Evolutionary conservation across 352 stramenopile genomes (phyloP), one percentile per base, ranked within the genome.

Genomic region (Pythium guiyangense): DNA sequence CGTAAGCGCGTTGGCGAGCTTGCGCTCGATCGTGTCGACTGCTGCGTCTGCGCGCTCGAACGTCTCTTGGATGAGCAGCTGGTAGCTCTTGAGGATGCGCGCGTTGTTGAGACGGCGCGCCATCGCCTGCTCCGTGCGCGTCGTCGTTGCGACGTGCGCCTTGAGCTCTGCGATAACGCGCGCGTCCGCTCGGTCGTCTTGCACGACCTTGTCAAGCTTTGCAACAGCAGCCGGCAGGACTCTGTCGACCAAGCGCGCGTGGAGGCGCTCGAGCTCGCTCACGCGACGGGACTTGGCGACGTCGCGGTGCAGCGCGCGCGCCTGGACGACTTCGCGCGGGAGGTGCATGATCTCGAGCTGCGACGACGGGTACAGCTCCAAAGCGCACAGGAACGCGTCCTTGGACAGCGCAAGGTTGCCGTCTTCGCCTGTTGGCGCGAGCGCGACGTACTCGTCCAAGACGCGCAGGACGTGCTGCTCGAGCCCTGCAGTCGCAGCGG

Each of bases 311-410:
- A 68, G 57, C 4, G 73, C 61, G 26, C 73, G 73, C 18, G 62
- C 69, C 31, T 70, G 69, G 5, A 77, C 67, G 25, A 72, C 62
- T 14, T 79, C 53, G 39, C 64, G 64, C 20, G 77, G 73, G 17
- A 87, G 66, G 49, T 76, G 67, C 27, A 87, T 52, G 42, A 87
- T 64, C 34, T 83, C 66, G 54, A 87, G 56, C 52, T 80, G 62
- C n/a, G 73, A 75, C 62, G 72, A 78, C 10, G 74, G 62, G 51
- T 77, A 77, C n/a, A 87, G 67, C 54, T 87, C 77, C 12, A 87
- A 44, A 15, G 74, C 77, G 37, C 53, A 47, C 43, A 85, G 57
- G 37, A 84, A 87, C 27, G 63, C 61, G 48, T 66, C 57, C 26
- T 77, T 73, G 26, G 75, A 59, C 22, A 61, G 58, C 18, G 20